Base-by-base conservation (phyloP, 305 asterid species). In the Andrographis paniculata region DNA sequence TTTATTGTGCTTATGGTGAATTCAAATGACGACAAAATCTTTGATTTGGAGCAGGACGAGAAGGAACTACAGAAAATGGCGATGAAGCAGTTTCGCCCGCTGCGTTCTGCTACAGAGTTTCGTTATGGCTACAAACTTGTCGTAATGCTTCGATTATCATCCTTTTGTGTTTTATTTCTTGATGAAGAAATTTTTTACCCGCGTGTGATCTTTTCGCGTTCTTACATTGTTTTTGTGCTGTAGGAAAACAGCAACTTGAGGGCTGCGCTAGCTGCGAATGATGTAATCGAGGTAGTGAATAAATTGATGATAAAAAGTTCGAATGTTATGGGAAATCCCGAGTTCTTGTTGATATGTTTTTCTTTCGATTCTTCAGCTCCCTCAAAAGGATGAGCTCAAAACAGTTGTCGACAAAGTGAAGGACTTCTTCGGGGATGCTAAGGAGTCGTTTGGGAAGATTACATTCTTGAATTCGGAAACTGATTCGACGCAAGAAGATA, bases 41-140 rank as follows among this genome's bases (percentile, higher is more conserved):
- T 27, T 27, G 33, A n/a, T 24, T 33, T 37, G 42, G 36, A 61
- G 64, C 80, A 91, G 95, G 99, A 91, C 28, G 99, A 87, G 65
- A 87, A 78, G 84, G 94, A 87, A 68, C 61, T 83, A 21, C 84
- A 71, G 76, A 91, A 83, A 74, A 55, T 67, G 82, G 99, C 96
- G 20, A 49, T 61, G 42, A 83, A 81, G 64, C 85, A 75, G 67
- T 83, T 78, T 52, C 93, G 96, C 28, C 77, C 73, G 6, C 61
- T 91, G 67, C 85, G 88, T 43, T 66, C 83, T 6, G 81, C 93
- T 0, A 83, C 70, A 24, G 96, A 84, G 30, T 91, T 91, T 60
- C 72, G 82, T 75, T 91, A 91, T 61, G 99, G 99, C 76, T 91
- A 83, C 87, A 91, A 91, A 58, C 69, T 91, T 61, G 95, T 91